Evolutionary conservation across 345 rosid genomes (phyloP), one percentile per base, ranked within the genome.

Genomic region (Gossypium longicalyx): DNA sequence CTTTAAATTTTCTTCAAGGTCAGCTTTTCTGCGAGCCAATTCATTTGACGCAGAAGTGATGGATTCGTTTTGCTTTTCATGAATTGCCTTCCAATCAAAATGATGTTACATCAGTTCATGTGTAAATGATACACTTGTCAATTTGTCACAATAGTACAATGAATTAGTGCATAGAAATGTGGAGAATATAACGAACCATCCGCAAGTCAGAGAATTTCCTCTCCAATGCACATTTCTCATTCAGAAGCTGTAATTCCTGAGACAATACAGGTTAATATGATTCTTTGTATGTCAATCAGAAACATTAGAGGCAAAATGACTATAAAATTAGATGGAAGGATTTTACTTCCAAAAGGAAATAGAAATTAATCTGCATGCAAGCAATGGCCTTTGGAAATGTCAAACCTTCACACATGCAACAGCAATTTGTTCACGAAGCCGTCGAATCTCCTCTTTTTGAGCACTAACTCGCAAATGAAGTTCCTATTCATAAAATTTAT

Each of bases 41-140:
- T 90, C 97, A 80, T 87, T 89, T 81, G 85, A 82, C 3, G 99
- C 93, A 23, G 97, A 87, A 25, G 88, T 84, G 53, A 90, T 80
- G 38, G 89, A 88, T 82, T 95, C 99, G 65, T 85, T 91, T 81
- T 93, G 91, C 82, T 89, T 93, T 82, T 95, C 98, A 84, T 93
- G 96, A 74, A 93, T 82, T 59, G 90, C 99, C 99, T 95, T 73
- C 60, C 81, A 60, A 59, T 68, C 80, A 75, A 80, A 80, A 73
- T 12, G 77, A 61, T 64, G 22, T 54, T 59, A 80, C 47, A 59
- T 71, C 74, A 85, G 52, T 53, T 65, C 20, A 49, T 73, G 20
- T 66, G 43, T 67, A 84, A 75, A 76, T 56, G 49, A 73, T 12
- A 53, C 12, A 67, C 67, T 70, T 29, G 82, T 52, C 66, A 77